phyloP scores from a whole-genome alignment of 2,329 filamentous ascomycete species.

The Arachnomyces sp. region DNA sequence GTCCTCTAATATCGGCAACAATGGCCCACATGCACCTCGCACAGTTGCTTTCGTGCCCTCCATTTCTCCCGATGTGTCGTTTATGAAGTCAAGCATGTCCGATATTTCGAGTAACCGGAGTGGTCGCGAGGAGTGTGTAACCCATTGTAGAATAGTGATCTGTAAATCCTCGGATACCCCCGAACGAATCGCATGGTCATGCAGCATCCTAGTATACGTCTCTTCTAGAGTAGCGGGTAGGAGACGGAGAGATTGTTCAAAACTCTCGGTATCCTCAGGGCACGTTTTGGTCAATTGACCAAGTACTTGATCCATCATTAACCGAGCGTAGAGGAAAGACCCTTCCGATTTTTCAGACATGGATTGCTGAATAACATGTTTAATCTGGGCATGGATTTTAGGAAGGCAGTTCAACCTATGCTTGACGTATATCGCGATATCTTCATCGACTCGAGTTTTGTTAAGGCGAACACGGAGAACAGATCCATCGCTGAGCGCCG shows the following conservation, averaged over 20 bases:
- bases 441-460: conserved; percentile 26
- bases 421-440: conserved; percentile 31
- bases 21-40: conserved; percentile 30
- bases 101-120: conserved; percentile 39
- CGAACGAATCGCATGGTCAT: conserved; percentile 28
- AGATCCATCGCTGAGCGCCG: conserved; percentile 17
- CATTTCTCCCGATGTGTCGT: too few relatives aligned
- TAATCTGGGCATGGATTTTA: background rate
- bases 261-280: conserved; percentile 11
- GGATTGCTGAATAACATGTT: conserved; percentile 6
- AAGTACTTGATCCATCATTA: too few relatives aligned
- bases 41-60: conserved; percentile 29
- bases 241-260: conserved; percentile 12
- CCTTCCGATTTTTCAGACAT: conserved; percentile 32
- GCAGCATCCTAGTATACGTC: conserved; percentile 34
- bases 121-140: conserved; percentile 36
- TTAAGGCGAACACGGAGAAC: conserved; percentile 30
- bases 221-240: conserved; percentile 32
- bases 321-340: conserved; percentile 35
- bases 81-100: conserved; percentile 8
- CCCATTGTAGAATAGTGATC: conserved; percentile 32
- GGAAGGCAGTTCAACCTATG: conserved; percentile 10
- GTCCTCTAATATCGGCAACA: conserved; percentile 39
- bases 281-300: conserved; percentile 19
- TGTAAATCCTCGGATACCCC: conserved; percentile 27